Conservation (phyloP, 2,329 filamentous ascomycete species). For the Phaeoacremonium minimum region DNA sequence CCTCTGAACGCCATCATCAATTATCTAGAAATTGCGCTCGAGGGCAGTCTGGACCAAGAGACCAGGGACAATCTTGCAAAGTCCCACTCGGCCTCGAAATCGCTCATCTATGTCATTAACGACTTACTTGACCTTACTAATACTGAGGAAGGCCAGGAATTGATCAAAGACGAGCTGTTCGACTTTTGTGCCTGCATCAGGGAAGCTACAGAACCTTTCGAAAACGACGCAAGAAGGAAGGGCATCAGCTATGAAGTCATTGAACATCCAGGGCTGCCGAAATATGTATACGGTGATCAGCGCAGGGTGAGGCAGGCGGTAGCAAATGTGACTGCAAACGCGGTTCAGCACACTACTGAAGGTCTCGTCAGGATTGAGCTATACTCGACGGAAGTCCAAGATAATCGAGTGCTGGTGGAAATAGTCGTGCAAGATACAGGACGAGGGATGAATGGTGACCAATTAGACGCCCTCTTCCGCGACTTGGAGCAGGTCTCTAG, state of each 20-base stretch:
- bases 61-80: slow-evolving; percentile 79
- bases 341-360: slow-evolving; percentile 68
- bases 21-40: slow-evolving; percentile 85
- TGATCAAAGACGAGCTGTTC: slow-evolving; percentile 79
- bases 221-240: slow-evolving; percentile 71
- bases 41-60: slow-evolving; percentile 74
- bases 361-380: slow-evolving; percentile 70
- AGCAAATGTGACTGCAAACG: slow-evolving; percentile 79
- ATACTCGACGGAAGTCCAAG: slow-evolving; percentile 52
- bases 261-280: slow-evolving; percentile 65
- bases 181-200: slow-evolving; percentile 65
- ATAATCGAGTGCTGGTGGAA: slow-evolving; percentile 62
- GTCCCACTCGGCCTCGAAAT: slow-evolving; percentile 89
- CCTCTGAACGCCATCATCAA: slow-evolving; percentile 93
- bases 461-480: slow-evolving; percentile 50
- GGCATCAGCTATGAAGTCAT: slow-evolving; percentile 65
- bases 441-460: slow-evolving; percentile 53
- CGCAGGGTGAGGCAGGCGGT: slow-evolving; percentile 77
- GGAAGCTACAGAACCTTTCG: slow-evolving; percentile 75
- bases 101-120: slow-evolving; percentile 90
- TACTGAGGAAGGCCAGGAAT: slow-evolving; percentile 72
- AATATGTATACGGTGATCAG: slow-evolving; percentile 71
- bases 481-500: slow-evolving; percentile 55
- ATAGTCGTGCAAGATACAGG: slow-evolving; percentile 75
- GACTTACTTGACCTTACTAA: slow-evolving; percentile 86